Conservation (phyloP, 2,329 filamentous ascomycete genomes). For the Diplodia sapinea region DNA sequence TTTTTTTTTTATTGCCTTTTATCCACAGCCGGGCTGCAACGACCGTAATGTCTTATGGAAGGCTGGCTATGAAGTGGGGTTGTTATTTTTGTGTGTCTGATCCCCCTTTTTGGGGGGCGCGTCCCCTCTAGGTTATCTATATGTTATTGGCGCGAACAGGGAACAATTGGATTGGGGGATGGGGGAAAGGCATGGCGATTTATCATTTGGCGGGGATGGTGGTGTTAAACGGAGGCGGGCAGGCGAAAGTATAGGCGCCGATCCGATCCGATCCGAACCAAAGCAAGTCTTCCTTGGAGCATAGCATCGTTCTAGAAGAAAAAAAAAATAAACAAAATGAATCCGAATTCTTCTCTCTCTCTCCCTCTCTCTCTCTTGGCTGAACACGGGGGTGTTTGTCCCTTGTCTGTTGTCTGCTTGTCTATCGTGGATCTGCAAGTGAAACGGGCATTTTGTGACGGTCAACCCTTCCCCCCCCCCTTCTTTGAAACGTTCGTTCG, state of each 20-base stretch:
- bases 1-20: not conserved
- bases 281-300: not conserved
- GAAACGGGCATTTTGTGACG: not conserved
- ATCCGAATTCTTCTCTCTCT: not conserved
- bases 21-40: constrained; percentile 21
- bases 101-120: not conserved
- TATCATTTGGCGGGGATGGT: no score
- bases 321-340: not conserved
- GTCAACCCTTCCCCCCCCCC: no score
- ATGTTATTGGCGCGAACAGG: not conserved
- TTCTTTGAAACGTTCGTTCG: not conserved
- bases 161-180: not conserved
- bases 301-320: not conserved
- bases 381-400: not conserved
- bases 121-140: not conserved
- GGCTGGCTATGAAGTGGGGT: not conserved
- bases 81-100: not conserved
- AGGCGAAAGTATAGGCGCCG: not conserved
- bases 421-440: not conserved
- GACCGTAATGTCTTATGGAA: constrained; percentile 17
- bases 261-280: no score
- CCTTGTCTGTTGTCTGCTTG: not conserved
- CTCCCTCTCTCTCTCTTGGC: not conserved
- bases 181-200: no score
- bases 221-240: no score